Evolutionary conservation across 164 flowering plant species (phyloP).

Genomic region (Chimonanthus praecox): DNA sequence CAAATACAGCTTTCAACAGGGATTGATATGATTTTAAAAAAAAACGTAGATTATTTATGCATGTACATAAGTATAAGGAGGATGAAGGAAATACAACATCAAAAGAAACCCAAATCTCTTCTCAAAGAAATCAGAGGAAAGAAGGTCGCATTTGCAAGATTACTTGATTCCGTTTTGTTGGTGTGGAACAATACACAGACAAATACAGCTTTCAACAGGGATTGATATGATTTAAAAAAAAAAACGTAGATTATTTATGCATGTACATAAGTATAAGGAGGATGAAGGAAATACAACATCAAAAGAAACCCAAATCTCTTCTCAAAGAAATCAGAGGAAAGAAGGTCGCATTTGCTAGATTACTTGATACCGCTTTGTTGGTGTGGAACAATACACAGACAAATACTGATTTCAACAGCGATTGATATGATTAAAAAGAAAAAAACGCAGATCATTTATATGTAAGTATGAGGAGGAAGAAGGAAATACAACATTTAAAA

Average conservation of each 20-base stretch:
- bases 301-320: neutral
- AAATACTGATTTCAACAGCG: no score
- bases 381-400: constrained; percentile 29
- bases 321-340: neutral
- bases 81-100: neutral
- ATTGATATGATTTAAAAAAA: no score
- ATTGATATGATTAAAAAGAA: no score
- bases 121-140: neutral
- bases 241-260: no score
- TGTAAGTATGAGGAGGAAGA: neutral
- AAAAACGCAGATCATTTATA: no score
- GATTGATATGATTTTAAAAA: neutral
- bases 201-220: neutral
- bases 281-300: no score
- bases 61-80: neutral
- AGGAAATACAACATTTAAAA: neutral
- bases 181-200: constrained; percentile 30
- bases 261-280: no score
- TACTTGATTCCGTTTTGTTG: constrained; percentile 32
- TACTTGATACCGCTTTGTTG: constrained; percentile 32
- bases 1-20: neutral
- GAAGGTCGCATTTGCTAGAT: neutral
- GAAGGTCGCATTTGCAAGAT: neutral
- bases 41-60: no score
- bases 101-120: neutral